These are phyloP conservation scores for Acanthamoeba lenticulata DNA, from an alignment of 208 protist species.

Conservation along the genomic window DNA sequence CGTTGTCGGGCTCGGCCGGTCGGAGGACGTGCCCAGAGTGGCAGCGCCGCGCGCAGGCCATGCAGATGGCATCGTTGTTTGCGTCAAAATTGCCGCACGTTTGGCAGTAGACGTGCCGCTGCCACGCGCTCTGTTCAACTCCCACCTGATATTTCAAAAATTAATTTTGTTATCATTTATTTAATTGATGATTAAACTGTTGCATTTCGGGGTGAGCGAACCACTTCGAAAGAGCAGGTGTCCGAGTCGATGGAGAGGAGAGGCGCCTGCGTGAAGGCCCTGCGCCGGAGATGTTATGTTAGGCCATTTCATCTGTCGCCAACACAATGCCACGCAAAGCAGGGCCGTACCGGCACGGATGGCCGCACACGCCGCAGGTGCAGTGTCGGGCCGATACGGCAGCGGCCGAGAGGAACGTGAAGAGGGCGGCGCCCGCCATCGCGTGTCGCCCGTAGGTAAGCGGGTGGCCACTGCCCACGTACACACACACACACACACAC, in stretches of 20 bases:
- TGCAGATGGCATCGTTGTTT: neutral
- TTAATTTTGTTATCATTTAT: too few relatives aligned
- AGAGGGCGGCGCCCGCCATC: neutral
- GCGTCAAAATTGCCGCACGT: neutral
- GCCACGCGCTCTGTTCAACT: neutral
- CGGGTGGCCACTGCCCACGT: neutral
- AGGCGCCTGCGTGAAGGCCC: neutral
- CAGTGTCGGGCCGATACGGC: neutral
- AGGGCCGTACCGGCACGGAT: neutral
- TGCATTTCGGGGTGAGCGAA: neutral
- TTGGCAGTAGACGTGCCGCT: neutral
- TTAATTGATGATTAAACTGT: neutral
- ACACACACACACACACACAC: too few relatives aligned
- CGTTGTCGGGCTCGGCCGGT: neutral
- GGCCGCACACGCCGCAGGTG: neutral
- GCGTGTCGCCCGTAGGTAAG: neutral
- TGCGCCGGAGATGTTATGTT: too few relatives aligned
- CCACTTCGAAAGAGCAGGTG: neutral
- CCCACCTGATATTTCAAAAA: neutral
- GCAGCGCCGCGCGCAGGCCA: neutral
- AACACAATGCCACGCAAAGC: neutral
- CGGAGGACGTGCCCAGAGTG: neutral
- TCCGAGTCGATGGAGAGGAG: neutral
- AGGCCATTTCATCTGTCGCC: neutral
- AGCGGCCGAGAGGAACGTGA: neutral